Percentiles rank a stretch among this genome's conserved stretches.
phyloP scores from a whole-genome alignment of 495 filamentous ascomycete species.

The Hypoxylon crocopeplum region DNA sequence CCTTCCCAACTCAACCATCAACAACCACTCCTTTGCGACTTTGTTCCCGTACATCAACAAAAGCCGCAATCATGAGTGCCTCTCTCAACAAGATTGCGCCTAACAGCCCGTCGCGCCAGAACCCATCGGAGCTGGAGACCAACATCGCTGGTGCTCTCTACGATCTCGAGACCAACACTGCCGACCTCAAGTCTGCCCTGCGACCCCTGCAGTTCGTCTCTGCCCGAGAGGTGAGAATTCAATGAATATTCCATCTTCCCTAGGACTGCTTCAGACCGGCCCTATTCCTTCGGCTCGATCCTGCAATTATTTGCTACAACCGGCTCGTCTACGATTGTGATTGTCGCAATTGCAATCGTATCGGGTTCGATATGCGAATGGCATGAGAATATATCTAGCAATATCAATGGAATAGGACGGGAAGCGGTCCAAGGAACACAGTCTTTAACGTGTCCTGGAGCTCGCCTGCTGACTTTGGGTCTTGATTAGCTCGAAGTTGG shows the following conservation, averaged over 20 bases:
- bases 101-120: conserved; percentile 92
- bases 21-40: conserved; percentile 31
- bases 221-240: conserved; percentile 92
- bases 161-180: conserved; percentile 97
- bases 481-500: conserved; percentile 93
- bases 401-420: conserved; percentile 67
- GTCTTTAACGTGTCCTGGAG: conserved; percentile 55
- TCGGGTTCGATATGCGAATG: conserved; percentile 21
- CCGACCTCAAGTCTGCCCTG: conserved; percentile 91
- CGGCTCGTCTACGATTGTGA: conserved; percentile 26
- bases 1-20: conserved; percentile 16
- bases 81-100: conserved; percentile 96
- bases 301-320: conserved; percentile 13
- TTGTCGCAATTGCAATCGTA: too few relatives aligned
- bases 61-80: conserved; percentile 56
- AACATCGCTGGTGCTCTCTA: conserved; percentile 93
- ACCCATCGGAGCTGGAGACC: conserved; percentile 93
- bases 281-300: conserved; percentile 49
- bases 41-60: conserved; percentile 23
- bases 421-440: conserved; percentile 69
- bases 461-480: conserved; percentile 72
- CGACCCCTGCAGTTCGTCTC: conserved; percentile 96
- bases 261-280: conserved; percentile 39
- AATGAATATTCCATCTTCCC: conserved; percentile 27
- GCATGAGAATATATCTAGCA: conserved; percentile 41